Evolutionary conservation across 2,329 filamentous ascomycete species (phyloP).

Genomic region (Neopestalotiopsis sp.): DNA sequence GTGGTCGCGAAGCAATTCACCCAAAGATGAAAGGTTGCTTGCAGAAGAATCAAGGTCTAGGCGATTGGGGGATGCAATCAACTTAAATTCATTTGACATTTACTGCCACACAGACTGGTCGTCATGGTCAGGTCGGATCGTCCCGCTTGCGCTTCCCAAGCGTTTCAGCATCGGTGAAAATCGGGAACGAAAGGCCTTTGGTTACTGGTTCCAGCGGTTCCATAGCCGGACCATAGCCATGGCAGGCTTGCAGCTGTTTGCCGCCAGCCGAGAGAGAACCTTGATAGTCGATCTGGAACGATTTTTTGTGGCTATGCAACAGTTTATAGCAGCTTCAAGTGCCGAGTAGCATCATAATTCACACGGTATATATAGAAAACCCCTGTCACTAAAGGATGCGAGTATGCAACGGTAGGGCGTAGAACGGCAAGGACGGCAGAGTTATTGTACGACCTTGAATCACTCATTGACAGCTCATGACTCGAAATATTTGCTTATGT

Average conservation of each 20-base stretch:
- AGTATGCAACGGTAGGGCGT: neutral
- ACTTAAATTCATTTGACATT: constrained; percentile 5
- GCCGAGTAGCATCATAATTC: neutral
- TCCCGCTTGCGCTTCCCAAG: constrained; percentile 8
- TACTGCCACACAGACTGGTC: neutral
- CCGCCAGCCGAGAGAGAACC: constrained; percentile 2
- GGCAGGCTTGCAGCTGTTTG: neutral
- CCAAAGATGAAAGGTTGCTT: neutral
- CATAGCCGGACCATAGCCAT: constrained; percentile 7
- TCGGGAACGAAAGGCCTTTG: constrained; percentile 9
- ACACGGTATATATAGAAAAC: neutral
- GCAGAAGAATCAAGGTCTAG: neutral
- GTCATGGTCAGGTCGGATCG: neutral
- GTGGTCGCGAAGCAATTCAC: neutral
- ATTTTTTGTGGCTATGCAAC: neutral
- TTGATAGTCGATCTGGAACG: neutral
- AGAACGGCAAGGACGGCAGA: neutral
- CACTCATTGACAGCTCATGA: neutral
- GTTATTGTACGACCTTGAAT: neutral
- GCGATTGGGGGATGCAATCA: neutral
- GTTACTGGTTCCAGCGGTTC: neutral
- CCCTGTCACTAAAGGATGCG: neutral
- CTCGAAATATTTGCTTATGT: neutral
- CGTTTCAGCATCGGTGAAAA: constrained; percentile 15
- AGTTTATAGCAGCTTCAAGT: neutral